Base-by-base conservation (phyloP, 2,329 filamentous ascomycete species). In the Thelonectria discophora region DNA sequence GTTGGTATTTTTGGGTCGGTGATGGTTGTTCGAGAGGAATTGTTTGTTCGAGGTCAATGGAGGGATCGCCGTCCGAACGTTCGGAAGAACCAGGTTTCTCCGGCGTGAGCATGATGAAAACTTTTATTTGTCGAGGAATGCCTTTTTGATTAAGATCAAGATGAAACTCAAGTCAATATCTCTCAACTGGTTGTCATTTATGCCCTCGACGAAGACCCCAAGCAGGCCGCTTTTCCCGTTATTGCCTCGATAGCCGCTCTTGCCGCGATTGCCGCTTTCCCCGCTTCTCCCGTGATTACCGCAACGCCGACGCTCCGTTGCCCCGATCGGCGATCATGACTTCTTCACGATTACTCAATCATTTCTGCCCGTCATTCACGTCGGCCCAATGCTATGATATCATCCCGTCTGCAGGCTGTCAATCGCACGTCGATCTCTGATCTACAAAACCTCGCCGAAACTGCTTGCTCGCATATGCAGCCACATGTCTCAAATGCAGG, bases 401-500 rank as follows among this genome's bases (percentile, higher is more conserved):
- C 34, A 37, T 37, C 27, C 27, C 27, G 27, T 8, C 2, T 30
- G 27, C 27, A 10, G 27, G 27, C 27, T 30, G 27, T 30, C 9
- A 8, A 5, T 30, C 12, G 15, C 3, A 37, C 34, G 2, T 37
- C 34, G 15, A 34, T 45, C 51, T 42, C 39, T 34, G 37, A 27
- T 42, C 51, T 54, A 39, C 40, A 30, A 18, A n/a, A n/a, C 9
- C 30, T 54, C 32, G 21, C 52, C 47, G 24, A n/a, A 49, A 13
- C 37, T 40, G 21, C 37, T 46, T 27, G n/a, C 13, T 53, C 18
- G 18, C 7, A 11, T 11, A 49, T 17, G 12, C 34, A 13, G 6
- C 32, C 32, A 20, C 20, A 71, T 70, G 69, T 61, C 69, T n/a
- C 54, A 40, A 8, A 15, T 51, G 11, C 67, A 63, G 49, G 70